Conservation (phyloP, 352 stramenopile species). For the Globisporangium uncinulatum region DNA sequence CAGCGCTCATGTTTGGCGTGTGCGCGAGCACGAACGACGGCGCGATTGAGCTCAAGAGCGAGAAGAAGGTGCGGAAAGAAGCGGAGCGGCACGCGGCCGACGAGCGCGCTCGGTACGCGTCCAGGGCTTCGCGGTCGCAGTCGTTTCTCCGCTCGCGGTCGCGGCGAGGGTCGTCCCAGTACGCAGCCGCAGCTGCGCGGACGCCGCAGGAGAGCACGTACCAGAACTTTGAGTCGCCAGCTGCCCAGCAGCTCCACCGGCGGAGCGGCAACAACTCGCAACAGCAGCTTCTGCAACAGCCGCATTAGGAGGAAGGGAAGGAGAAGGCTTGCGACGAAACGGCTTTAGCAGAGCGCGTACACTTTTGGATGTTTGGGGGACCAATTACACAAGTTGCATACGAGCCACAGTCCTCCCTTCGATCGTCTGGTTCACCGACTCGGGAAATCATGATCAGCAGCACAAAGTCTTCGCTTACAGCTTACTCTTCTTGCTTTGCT, state of each 20-base stretch:
- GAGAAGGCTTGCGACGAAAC: no score
- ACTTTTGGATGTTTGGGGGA: no score
- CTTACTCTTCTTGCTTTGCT: not conserved
- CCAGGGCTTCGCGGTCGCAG: slow-evolving; percentile 65
- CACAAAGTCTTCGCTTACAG: not conserved
- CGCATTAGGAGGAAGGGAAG: not conserved
- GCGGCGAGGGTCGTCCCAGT: slow-evolving; percentile 54
- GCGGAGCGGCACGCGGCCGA: slow-evolving; percentile 28
- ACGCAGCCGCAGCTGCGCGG: slow-evolving; percentile 17
- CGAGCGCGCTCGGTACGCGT: slow-evolving; percentile 39
- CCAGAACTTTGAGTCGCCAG: slow-evolving; percentile 78
- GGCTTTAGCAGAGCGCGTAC: no score
- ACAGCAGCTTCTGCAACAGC: no score
- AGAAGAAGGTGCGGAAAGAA: slow-evolving; percentile 73
- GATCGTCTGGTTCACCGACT: no score
- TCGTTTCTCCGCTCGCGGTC: slow-evolving; percentile 69
- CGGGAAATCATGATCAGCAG: no score
- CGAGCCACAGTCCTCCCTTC: no score
- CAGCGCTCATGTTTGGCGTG: slow-evolving; percentile 68
- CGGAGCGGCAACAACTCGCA: slow-evolving; percentile 9
- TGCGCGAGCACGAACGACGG: slow-evolving; percentile 78
- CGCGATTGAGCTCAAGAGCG: slow-evolving; percentile 80
- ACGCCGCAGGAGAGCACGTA: slow-evolving; percentile 63
- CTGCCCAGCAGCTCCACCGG: slow-evolving; percentile 6
- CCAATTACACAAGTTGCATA: slow-evolving; percentile 5